Conservation (phyloP, 768 basidiomycete genomes). For the Rubroboletus pulcherrimus region DNA sequence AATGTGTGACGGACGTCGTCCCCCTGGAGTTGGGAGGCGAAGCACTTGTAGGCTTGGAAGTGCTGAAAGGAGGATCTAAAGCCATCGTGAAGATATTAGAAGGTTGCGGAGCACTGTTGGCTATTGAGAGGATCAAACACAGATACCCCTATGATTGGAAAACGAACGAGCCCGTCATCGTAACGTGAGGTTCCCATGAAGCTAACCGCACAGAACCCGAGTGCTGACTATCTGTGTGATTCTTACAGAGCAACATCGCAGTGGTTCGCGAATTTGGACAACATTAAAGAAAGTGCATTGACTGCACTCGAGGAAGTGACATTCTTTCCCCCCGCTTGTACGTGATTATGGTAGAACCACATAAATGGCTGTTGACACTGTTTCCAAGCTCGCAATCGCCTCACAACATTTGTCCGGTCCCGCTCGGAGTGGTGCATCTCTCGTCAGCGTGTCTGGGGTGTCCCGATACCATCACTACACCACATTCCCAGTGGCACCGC, state of each 20-base stretch:
- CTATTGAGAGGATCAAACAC: constrained; percentile 72
- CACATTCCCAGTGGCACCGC: constrained; percentile 58
- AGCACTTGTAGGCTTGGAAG: constrained; percentile 62
- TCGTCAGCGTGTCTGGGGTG: constrained; percentile 95
- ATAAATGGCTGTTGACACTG: neutral
- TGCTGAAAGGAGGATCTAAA: constrained; percentile 68
- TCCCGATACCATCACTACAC: constrained; percentile 89
- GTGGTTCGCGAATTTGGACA: constrained; percentile 93
- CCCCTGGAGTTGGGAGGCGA: constrained; percentile 34
- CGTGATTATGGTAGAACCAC: constrained; percentile 22
- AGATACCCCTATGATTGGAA: constrained; percentile 97
- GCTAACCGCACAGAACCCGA: neutral
- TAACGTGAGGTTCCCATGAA: constrained; percentile 54
- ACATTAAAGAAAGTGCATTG: constrained; percentile 76
- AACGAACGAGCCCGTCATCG: constrained; percentile 87
- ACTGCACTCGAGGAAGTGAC: constrained; percentile 61
- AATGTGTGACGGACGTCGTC: constrained; percentile 53
- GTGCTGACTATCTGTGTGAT: neutral
- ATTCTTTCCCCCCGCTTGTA: constrained; percentile 78
- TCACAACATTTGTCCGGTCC: constrained; percentile 79
- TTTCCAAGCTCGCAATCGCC: constrained; percentile 72
- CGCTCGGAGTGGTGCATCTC: constrained; percentile 99
- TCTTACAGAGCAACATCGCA: constrained; percentile 79
- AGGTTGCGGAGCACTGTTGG: constrained; percentile 50
- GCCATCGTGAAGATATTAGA: constrained; percentile 62